A percentile compares a stretch with the other conserved stretches of the same genome.
Evolutionary conservation across 345 rosid genomes (phyloP).

Genomic region (Populus pruinosa): DNA sequence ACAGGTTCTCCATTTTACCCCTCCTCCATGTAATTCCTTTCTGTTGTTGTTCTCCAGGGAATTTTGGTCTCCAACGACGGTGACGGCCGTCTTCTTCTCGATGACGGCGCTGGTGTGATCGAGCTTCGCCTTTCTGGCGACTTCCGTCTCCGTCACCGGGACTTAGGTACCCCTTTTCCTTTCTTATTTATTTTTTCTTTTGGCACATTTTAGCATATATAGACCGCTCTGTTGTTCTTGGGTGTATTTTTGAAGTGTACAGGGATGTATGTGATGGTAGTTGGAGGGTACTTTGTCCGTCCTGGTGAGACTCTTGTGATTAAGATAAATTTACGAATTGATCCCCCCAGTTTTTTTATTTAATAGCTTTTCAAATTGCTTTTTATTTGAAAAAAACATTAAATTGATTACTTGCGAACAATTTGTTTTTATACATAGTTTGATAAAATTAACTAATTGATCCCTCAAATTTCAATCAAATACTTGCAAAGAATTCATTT

Average conservation of each 20-base stretch:
- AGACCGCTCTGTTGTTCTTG: not conserved
- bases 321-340: constrained; percentile 41
- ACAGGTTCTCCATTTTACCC: constrained; percentile 31
- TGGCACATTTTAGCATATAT: not conserved
- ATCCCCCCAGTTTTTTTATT: not conserved
- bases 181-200: not conserved
- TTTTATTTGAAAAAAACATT: too few relatives aligned
- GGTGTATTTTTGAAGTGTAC: not conserved
- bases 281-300: constrained; percentile 51
- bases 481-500: not conserved
- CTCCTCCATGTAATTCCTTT: not conserved
- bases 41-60: constrained; percentile 40
- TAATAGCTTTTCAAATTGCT: too few relatives aligned
- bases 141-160: constrained; percentile 62
- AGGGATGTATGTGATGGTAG: constrained; percentile 90
- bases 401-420: too few relatives aligned
- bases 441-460: not conserved
- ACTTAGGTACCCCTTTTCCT: constrained; percentile 25
- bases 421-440: too few relatives aligned
- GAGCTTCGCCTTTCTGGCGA: constrained; percentile 58
- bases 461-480: not conserved
- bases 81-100: constrained; percentile 47
- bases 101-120: constrained; percentile 69
- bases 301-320: constrained; percentile 44
- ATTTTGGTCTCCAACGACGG: constrained; percentile 48